phyloP scores from a whole-genome alignment of 192 early-diverging fungal genomes.

The Gaertneriomyces sp. region DNA sequence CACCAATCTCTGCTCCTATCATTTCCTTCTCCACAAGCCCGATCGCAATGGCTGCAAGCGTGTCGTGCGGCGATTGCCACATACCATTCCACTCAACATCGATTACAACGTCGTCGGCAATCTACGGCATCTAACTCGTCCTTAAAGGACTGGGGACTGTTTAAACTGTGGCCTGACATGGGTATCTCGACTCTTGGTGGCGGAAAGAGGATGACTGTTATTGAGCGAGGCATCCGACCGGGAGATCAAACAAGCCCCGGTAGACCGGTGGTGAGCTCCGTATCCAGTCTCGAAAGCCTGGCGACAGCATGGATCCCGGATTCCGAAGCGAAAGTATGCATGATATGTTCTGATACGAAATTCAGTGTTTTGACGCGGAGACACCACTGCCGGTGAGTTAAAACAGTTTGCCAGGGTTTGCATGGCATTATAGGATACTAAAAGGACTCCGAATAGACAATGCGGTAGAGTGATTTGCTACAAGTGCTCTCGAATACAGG shows the following conservation, averaged over 20 bases:
- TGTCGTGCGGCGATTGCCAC: neutral
- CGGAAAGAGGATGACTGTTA: slow-evolving; percentile 11
- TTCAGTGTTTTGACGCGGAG: slow-evolving; percentile 16
- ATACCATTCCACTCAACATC: neutral
- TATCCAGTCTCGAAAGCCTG: slow-evolving; percentile 18
- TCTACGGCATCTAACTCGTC: slow-evolving; percentile 7
- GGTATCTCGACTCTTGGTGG: slow-evolving; percentile 2
- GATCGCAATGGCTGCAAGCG: neutral
- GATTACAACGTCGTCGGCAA: neutral
- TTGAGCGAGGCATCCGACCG: neutral
- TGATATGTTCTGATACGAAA: slow-evolving; percentile 21
- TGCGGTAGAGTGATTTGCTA: slow-evolving; percentile 25
- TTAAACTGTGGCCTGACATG: slow-evolving; percentile 22
- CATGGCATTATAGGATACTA: neutral
- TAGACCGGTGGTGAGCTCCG: neutral
- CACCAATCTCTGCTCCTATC: neutral
- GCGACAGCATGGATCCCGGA: slow-evolving; percentile 19
- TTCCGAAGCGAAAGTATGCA: slow-evolving; percentile 15
- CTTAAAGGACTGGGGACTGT: slow-evolving; percentile 16
- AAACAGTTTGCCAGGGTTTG: neutral
- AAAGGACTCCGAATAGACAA: slow-evolving; percentile 2
- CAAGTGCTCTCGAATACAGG: slow-evolving; percentile 20
- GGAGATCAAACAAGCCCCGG: too few relatives aligned
- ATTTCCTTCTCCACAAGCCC: neutral
- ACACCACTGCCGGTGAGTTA: slow-evolving; percentile 25